phyloP scores from a whole-genome alignment of 345 rosid genomes.

The Abelmoschus esculentus region DNA sequence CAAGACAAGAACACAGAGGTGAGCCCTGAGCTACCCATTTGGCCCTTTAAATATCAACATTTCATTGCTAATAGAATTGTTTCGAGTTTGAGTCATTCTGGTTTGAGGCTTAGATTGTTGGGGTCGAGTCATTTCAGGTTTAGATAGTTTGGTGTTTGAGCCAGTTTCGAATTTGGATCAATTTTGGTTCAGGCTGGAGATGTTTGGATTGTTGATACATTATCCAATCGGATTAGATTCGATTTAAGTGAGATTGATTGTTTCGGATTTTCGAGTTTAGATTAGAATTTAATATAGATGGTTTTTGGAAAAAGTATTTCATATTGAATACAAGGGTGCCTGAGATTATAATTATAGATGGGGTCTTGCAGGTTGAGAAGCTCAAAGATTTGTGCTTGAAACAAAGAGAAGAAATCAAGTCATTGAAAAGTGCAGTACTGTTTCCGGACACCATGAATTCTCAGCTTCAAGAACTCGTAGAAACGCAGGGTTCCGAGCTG shows the following conservation, averaged over 20 bases:
- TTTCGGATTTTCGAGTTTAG: no score
- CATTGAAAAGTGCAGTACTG: slow-evolving; percentile 57
- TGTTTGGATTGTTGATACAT: not conserved
- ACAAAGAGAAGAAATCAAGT: slow-evolving; percentile 83
- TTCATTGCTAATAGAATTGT: no score
- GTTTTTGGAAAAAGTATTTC: not conserved
- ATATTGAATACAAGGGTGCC: not conserved
- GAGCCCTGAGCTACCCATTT: not conserved
- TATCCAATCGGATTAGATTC: no score
- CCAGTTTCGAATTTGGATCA: no score
- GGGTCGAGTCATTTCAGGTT: no score
- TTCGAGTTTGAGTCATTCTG: no score
- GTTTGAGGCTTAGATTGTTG: no score
- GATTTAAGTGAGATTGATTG: no score
- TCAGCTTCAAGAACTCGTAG: slow-evolving; percentile 46
- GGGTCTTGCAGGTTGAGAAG: slow-evolving; percentile 66
- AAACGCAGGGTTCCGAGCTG: slow-evolving; percentile 60
- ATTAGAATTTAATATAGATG: no score
- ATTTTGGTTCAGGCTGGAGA: not conserved
- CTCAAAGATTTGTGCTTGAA: slow-evolving; percentile 79
- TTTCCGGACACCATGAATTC: slow-evolving; percentile 67
- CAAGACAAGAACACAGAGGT: slow-evolving; percentile 69
- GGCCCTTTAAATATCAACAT: not conserved
- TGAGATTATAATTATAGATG: not conserved
- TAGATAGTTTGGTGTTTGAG: no score